A percentile compares a stretch with the other conserved stretches of the same genome.
phyloP scores from a whole-genome alignment of 2,329 filamentous ascomycete species.

The Microsporum ferrugineum region DNA sequence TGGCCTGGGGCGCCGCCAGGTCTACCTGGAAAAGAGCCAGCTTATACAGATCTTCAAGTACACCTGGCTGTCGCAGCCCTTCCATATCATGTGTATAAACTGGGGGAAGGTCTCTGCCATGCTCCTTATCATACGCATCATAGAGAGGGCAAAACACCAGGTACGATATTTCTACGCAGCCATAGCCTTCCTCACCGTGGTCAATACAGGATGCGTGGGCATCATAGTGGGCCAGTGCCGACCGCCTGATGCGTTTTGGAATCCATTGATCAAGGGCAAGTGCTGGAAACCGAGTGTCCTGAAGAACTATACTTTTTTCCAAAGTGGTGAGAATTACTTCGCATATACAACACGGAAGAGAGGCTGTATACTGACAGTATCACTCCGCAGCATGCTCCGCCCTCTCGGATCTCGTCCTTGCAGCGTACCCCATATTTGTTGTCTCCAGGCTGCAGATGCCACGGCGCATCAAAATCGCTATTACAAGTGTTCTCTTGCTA shows the following conservation, averaged over 20 bases:
- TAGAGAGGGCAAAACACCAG: slow-evolving; percentile 7
- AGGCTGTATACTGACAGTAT: background rate
- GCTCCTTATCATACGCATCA: slow-evolving; percentile 10
- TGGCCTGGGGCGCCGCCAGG: slow-evolving; percentile 10
- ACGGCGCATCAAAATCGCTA: slow-evolving; percentile 7
- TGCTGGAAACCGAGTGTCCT: slow-evolving; percentile 9
- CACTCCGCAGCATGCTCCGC: slow-evolving; percentile 9
- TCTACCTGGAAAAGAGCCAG: slow-evolving; percentile 6
- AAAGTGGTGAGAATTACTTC: slow-evolving; percentile 4
- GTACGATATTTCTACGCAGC: slow-evolving; percentile 6
- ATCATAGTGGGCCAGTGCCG: slow-evolving; percentile 9
- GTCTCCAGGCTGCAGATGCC: slow-evolving; percentile 9
- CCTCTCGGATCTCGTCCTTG: slow-evolving; percentile 9
- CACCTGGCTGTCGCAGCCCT: slow-evolving; percentile 10
- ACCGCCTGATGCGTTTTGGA: slow-evolving; percentile 8
- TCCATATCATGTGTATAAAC: slow-evolving; percentile 12
- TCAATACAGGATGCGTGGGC: slow-evolving; percentile 7
- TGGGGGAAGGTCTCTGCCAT: slow-evolving; percentile 13
- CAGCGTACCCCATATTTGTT: slow-evolving; percentile 12
- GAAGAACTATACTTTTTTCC: slow-evolving; percentile 9
- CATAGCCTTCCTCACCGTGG: slow-evolving; percentile 9
- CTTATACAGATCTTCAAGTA: slow-evolving; percentile 9
- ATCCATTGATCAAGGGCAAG: slow-evolving; percentile 2
- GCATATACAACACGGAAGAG: background rate
- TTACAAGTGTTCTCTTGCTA: slow-evolving; percentile 7